Percentiles rank a stretch among this genome's conserved stretches.
phyloP scores from a whole-genome alignment of 108 stramenopile species.

The Skeletonema menzelii region DNA sequence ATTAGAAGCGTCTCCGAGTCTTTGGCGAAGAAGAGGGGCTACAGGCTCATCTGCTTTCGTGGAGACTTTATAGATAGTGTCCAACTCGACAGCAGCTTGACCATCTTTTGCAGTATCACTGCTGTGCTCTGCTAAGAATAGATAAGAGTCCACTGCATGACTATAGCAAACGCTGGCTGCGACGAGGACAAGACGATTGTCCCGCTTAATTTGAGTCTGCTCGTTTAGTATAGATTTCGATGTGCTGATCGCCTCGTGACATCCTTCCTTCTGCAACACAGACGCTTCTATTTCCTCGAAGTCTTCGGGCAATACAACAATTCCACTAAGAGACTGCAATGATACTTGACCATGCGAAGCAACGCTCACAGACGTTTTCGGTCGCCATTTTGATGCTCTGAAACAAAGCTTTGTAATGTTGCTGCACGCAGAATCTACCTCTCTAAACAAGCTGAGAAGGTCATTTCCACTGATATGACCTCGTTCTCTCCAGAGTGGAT shows the following conservation, averaged over 20 bases:
- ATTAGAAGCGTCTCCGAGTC: slow-evolving; percentile 89
- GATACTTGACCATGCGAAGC: slow-evolving; percentile 44
- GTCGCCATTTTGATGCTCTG: slow-evolving; percentile 17
- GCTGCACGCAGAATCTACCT: slow-evolving; percentile 39
- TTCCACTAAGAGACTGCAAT: slow-evolving; percentile 35
- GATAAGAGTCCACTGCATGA: slow-evolving; percentile 58
- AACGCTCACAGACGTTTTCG: slow-evolving; percentile 11
- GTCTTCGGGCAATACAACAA: slow-evolving; percentile 36
- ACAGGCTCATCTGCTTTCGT: slow-evolving; percentile 7
- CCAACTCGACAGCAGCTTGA: background rate
- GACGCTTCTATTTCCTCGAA: slow-evolving; percentile 43
- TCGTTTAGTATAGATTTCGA: slow-evolving; percentile 49
- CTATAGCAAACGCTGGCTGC: slow-evolving; percentile 73
- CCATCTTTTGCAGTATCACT: slow-evolving; percentile 7
- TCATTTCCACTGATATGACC: slow-evolving; percentile 80
- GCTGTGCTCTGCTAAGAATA: slow-evolving; percentile 11
- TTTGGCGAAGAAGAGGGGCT: slow-evolving; percentile 59
- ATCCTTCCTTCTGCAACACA: slow-evolving; percentile 41
- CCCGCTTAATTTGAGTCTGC: slow-evolving; percentile 65
- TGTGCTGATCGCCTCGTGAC: slow-evolving; percentile 38
- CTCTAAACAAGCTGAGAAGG: slow-evolving; percentile 54
- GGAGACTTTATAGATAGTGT: background rate
- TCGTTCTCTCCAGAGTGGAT: slow-evolving; percentile 76
- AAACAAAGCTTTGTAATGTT: slow-evolving; percentile 28
- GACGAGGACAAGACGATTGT: slow-evolving; percentile 71